These are phyloP conservation scores for Pinus albicaulis DNA, from an alignment of 75 land plant species.

Conservation along the genomic window DNA sequence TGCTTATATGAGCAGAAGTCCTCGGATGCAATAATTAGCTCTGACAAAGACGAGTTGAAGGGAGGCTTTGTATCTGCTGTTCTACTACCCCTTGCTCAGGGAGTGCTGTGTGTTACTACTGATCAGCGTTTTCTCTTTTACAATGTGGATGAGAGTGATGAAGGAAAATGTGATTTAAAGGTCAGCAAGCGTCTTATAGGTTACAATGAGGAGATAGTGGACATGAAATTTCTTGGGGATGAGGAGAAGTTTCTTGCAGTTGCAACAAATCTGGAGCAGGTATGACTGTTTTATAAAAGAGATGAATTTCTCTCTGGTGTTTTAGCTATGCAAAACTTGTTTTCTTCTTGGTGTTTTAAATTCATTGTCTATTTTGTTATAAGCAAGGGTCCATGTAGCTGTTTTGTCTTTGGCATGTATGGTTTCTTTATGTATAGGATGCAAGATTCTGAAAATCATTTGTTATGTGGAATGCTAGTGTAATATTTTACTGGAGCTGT, in stretches of 20 bases:
- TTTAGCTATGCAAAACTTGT: neutral
- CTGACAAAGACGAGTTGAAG: conserved; percentile 56
- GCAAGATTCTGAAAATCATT: neutral
- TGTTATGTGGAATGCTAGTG: neutral
- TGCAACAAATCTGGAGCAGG: conserved; percentile 95
- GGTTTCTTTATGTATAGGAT: too few relatives aligned
- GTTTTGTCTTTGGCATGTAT: too few relatives aligned
- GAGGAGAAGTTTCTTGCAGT: conserved; percentile 83
- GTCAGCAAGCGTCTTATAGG: conserved; percentile 79
- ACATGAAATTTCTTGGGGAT: conserved; percentile 82
- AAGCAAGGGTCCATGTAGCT: neutral
- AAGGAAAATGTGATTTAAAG: conserved; percentile 38
- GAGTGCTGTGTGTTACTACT: conserved; percentile 83
- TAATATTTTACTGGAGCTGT: neutral
- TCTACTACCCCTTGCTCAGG: conserved; percentile 61
- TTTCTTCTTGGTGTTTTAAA: neutral
- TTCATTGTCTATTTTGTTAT: neutral
- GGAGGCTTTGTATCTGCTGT: conserved; percentile 77
- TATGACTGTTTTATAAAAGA: conserved; percentile 4
- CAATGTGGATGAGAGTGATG: conserved; percentile 21
- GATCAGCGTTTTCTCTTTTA: conserved; percentile 90
- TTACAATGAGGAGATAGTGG: conserved; percentile 83
- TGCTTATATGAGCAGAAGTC: conserved; percentile 82
- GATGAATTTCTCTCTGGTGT: neutral
- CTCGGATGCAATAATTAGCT: conserved; percentile 56